Conservation (phyloP, 805 yeast genomes). For the Ogataea pilisensis region DNA sequence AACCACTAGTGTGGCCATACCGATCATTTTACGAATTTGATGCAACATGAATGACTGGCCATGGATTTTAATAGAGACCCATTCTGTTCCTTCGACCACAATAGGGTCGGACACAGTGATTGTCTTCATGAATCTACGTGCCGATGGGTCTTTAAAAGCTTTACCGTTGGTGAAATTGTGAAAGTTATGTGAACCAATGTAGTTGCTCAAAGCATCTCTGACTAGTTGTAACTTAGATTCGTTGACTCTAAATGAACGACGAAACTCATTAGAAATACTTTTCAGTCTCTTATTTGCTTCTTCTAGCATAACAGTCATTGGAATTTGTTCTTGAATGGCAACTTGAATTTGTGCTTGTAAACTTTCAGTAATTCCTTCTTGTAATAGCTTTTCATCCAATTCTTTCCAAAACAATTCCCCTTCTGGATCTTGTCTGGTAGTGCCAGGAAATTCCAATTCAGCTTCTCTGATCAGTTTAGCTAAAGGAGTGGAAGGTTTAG, state of each 20-base stretch:
- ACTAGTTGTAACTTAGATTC: conserved; percentile 57
- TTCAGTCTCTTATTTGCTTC: conserved; percentile 46
- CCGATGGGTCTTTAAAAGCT: conserved; percentile 82
- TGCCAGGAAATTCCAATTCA: conserved; percentile 51
- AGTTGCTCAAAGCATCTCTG: conserved; percentile 64
- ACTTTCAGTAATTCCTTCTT: conserved; percentile 37
- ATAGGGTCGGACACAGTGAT: conserved; percentile 83
- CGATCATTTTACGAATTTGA: conserved; percentile 97
- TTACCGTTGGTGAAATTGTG: conserved; percentile 38
- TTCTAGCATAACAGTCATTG: conserved; percentile 33
- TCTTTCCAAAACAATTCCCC: conserved; percentile 70
- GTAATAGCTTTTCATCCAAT: conserved; percentile 35
- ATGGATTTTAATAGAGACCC: conserved; percentile 94
- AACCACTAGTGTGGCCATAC: conserved; percentile 83
- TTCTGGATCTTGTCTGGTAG: conserved; percentile 59
- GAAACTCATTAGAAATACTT: conserved; percentile 57
- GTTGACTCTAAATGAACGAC: conserved; percentile 68
- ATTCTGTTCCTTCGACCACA: conserved; percentile 88
- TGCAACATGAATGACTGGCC: conserved; percentile 98
- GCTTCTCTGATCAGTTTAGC: conserved; percentile 55
- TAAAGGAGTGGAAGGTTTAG: conserved; percentile 72
- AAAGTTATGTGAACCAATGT: conserved; percentile 88
- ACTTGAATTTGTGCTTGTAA: conserved; percentile 35
- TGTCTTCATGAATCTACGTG: conserved; percentile 76
- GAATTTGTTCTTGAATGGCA: conserved; percentile 33